These are phyloP conservation scores for Fusarium verrucosum DNA, from an alignment of 2,329 filamentous ascomycete genomes.

Conservation along the genomic window DNA sequence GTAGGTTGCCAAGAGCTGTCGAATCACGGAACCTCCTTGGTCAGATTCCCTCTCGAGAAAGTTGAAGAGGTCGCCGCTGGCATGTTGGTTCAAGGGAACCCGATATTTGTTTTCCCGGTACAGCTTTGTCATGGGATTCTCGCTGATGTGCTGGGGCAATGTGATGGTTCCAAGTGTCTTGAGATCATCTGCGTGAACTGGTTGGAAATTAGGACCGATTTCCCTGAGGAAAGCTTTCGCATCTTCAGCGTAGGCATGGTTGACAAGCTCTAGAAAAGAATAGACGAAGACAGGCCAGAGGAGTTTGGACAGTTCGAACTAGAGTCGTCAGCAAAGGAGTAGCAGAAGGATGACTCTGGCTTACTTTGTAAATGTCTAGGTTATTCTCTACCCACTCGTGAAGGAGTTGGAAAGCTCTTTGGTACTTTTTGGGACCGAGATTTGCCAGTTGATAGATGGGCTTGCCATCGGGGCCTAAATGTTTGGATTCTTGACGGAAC, in stretches of 20 bases:
- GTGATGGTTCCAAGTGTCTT: slow-evolving; percentile 77
- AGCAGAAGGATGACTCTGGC: slow-evolving; percentile 23
- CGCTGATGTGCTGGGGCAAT: slow-evolving; percentile 78
- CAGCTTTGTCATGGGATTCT: slow-evolving; percentile 79
- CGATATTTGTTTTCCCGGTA: slow-evolving; percentile 90
- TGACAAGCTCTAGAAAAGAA: slow-evolving; percentile 83
- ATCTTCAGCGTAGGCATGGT: slow-evolving; percentile 75
- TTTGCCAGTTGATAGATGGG: slow-evolving; percentile 77
- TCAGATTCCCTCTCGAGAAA: slow-evolving; percentile 89
- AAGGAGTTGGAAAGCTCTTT: slow-evolving; percentile 76
- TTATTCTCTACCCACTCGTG: slow-evolving; percentile 90
- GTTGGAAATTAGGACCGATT: slow-evolving; percentile 75
- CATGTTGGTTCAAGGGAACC: slow-evolving; percentile 85
- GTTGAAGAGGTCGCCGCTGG: slow-evolving; percentile 83
- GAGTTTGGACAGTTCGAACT: slow-evolving; percentile 88
- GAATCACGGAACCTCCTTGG: slow-evolving; percentile 80
- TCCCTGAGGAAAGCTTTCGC: slow-evolving; percentile 76
- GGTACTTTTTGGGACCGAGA: slow-evolving; percentile 78
- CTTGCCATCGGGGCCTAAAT: slow-evolving; percentile 81
- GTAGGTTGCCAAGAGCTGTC: slow-evolving; percentile 72
- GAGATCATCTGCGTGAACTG: slow-evolving; percentile 82
- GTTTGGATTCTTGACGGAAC: slow-evolving; percentile 87
- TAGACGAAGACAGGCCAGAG: slow-evolving; percentile 96
- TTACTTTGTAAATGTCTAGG: slow-evolving; percentile 90
- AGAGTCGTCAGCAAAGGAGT: slow-evolving; percentile 29